Conservation (phyloP, 176 grass and related monocot genomes). For the Cocos nucifera region DNA sequence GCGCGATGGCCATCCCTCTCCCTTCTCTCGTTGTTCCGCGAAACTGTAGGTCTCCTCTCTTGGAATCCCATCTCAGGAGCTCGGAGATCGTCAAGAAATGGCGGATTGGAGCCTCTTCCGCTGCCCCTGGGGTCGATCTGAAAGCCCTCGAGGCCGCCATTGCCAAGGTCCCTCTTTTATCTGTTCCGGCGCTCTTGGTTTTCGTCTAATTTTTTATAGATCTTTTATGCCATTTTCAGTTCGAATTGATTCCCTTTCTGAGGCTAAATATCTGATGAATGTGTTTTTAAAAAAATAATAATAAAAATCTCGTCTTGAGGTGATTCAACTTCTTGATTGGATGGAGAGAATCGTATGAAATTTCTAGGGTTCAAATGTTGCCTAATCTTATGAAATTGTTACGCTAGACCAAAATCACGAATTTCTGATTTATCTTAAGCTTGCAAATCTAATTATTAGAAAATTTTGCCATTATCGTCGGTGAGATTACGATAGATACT, state of each 20-base stretch:
- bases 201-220: not conserved
- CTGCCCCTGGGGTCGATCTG: constrained; percentile 60
- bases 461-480: too few relatives aligned
- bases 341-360: too few relatives aligned
- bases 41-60: not conserved
- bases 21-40: not conserved
- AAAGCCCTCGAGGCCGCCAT: constrained; percentile 59
- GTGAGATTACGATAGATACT: too few relatives aligned
- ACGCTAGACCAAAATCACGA: too few relatives aligned
- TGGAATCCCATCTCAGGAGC: not conserved
- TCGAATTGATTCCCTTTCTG: not conserved
- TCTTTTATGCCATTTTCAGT: not conserved
- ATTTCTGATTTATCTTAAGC: too few relatives aligned
- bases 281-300: too few relatives aligned
- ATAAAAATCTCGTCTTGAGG: too few relatives aligned
- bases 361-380: too few relatives aligned
- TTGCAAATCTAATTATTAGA: too few relatives aligned
- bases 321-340: too few relatives aligned
- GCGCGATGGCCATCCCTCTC: constrained; percentile 26
- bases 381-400: too few relatives aligned
- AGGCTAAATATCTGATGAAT: too few relatives aligned
- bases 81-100: constrained; percentile 17
- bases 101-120: constrained; percentile 43
- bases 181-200: not conserved
- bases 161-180: constrained; percentile 52